phyloP scores from a whole-genome alignment of 208 protist species.

The Tetramitus jugosus region DNA sequence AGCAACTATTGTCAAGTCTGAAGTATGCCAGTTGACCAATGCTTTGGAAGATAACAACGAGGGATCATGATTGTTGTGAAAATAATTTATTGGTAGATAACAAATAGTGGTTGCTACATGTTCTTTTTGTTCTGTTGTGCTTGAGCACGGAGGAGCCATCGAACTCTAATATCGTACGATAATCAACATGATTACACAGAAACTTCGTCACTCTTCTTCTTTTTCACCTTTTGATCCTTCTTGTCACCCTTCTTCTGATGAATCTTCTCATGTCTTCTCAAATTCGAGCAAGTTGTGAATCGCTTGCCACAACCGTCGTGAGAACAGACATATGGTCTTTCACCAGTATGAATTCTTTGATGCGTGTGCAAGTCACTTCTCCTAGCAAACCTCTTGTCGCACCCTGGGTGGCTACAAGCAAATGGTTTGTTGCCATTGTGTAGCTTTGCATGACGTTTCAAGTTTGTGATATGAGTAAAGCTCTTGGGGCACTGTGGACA shows the following conservation, averaged over 20 bases:
- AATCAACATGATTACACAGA: too few relatives aligned
- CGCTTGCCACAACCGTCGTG: slow-evolving; percentile 27
- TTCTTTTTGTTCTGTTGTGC: too few relatives aligned
- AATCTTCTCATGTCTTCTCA: slow-evolving; percentile 20
- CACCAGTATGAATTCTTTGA: slow-evolving; percentile 26
- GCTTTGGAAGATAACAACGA: too few relatives aligned
- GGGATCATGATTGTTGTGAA: too few relatives aligned
- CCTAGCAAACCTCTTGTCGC: slow-evolving; percentile 24
- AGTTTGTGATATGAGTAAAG: slow-evolving; percentile 21
- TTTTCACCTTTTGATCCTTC: neutral
- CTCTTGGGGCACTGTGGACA: slow-evolving; percentile 13
- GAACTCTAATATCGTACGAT: too few relatives aligned
- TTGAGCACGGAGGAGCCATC: too few relatives aligned
- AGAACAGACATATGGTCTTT: slow-evolving; percentile 24
- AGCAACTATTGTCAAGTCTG: too few relatives aligned
- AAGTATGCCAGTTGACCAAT: too few relatives aligned
- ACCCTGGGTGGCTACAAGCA: slow-evolving; percentile 6
- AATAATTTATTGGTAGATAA: too few relatives aligned
- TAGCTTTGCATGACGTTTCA: slow-evolving; percentile 7
- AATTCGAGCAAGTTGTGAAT: slow-evolving; percentile 22
- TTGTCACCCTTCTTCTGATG: neutral
- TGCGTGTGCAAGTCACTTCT: slow-evolving; percentile 24
- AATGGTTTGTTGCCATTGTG: slow-evolving; percentile 28
- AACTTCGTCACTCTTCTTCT: too few relatives aligned
- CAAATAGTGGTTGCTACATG: too few relatives aligned